phyloP scores from a whole-genome alignment of 257 asterid species.

The Nicotiana sylvestris region DNA sequence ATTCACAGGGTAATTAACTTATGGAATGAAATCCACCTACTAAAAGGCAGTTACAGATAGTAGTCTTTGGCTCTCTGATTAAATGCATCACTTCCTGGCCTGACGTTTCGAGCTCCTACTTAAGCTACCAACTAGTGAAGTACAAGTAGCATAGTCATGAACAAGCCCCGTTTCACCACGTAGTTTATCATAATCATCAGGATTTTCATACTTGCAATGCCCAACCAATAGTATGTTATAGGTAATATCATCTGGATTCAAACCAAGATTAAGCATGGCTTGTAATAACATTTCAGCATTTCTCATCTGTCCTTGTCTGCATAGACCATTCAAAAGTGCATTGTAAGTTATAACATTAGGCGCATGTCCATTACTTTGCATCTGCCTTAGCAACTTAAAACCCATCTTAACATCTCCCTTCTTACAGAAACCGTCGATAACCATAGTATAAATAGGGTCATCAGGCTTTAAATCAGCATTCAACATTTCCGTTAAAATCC shows the following conservation, averaged over 20 bases:
- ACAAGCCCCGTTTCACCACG: constrained; percentile 76
- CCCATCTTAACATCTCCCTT: constrained; percentile 69
- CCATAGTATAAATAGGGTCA: constrained; percentile 60
- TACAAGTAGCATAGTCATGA: constrained; percentile 74
- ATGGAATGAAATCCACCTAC: neutral
- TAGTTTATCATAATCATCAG: constrained; percentile 39
- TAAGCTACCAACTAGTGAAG: constrained; percentile 49
- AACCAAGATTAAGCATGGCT: constrained; percentile 78
- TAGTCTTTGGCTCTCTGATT: neutral
- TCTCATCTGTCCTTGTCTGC: constrained; percentile 82
- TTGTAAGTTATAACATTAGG: constrained; percentile 70
- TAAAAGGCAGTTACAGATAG: neutral
- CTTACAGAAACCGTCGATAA: constrained; percentile 66
- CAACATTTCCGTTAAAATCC: constrained; percentile 58
- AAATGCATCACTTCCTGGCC: constrained; percentile 19
- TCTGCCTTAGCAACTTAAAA: constrained; percentile 57
- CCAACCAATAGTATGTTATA: constrained; percentile 77
- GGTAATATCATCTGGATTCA: constrained; percentile 78
- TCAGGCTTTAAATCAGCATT: constrained; percentile 47
- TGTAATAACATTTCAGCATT: constrained; percentile 71
- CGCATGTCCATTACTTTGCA: constrained; percentile 61
- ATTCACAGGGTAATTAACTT: neutral
- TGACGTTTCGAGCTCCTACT: constrained; percentile 33
- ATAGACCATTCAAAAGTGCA: constrained; percentile 74
- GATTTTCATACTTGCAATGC: constrained; percentile 46